phyloP scores from a whole-genome alignment of 805 yeast genomes.

The Lipomyces kockii region DNA sequence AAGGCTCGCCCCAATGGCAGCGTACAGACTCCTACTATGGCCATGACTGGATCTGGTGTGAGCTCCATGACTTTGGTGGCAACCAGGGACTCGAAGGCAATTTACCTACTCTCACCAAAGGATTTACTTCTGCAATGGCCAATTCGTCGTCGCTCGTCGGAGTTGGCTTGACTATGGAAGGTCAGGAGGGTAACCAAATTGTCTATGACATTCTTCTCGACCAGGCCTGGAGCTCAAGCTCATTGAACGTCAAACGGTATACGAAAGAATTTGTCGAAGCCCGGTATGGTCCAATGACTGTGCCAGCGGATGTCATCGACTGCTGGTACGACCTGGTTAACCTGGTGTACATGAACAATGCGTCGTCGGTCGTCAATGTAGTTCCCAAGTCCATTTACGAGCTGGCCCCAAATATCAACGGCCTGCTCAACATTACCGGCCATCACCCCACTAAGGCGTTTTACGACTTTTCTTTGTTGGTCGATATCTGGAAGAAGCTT shows the following conservation, averaged over 20 bases:
- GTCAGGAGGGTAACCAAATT: background rate
- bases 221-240: background rate
- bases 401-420: background rate
- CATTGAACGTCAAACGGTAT: background rate
- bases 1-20: background rate
- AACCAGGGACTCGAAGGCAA: conserved; percentile 3
- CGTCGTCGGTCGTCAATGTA: background rate
- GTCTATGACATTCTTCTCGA: conserved; percentile 1
- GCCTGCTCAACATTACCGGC: conserved; percentile 1
- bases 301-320: background rate
- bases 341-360: background rate
- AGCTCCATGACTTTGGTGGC: background rate
- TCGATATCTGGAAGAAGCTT: background rate
- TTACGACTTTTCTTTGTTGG: background rate
- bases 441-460: background rate
- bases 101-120: background rate
- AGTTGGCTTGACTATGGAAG: background rate
- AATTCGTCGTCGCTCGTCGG: background rate
- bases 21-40: background rate
- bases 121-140: background rate
- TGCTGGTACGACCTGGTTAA: background rate
- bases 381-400: background rate
- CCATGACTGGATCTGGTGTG: conserved; percentile 1
- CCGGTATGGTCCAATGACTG: background rate
- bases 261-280: background rate